phyloP scores from a whole-genome alignment of 2,329 filamentous ascomycete genomes.

The Colletotrichum paranaense region DNA sequence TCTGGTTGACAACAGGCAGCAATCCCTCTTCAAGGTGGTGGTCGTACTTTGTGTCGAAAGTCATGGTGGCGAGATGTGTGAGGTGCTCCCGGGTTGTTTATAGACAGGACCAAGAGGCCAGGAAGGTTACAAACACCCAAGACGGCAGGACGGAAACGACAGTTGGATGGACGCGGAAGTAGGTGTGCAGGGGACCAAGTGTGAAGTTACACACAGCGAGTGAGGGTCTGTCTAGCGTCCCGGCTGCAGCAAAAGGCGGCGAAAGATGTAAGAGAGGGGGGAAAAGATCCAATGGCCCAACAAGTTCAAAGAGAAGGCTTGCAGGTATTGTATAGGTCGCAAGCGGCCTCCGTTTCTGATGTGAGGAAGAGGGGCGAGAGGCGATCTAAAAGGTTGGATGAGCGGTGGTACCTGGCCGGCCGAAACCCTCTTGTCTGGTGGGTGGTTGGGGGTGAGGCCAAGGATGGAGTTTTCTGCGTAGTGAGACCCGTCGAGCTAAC shows the following conservation, averaged over 20 bases:
- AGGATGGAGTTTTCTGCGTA: slow-evolving; percentile 10
- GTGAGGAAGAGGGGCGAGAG: slow-evolving; percentile 26
- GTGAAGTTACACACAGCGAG: too few relatives aligned
- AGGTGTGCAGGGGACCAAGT: slow-evolving; percentile 12
- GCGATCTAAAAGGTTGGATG: slow-evolving; percentile 22
- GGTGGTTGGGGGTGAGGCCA: slow-evolving; percentile 32
- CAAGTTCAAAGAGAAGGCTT: slow-evolving; percentile 21
- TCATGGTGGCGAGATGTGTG: slow-evolving; percentile 29
- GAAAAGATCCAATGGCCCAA: slow-evolving; percentile 3
- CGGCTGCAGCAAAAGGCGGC: slow-evolving; percentile 29
- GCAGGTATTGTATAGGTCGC: slow-evolving; percentile 24
- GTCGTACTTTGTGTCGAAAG: slow-evolving; percentile 34
- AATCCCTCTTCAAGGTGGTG: slow-evolving; percentile 37
- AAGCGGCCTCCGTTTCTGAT: slow-evolving; percentile 21
- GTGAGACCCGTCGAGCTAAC: slow-evolving; percentile 26
- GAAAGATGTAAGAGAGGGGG: slow-evolving; percentile 26
- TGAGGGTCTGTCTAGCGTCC: slow-evolving; percentile 27
- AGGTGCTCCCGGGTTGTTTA: slow-evolving; percentile 47
- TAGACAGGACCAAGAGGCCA: slow-evolving; percentile 41
- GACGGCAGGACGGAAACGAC: slow-evolving; percentile 25
- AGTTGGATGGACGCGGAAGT: background rate
- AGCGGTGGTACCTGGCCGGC: slow-evolving; percentile 26
- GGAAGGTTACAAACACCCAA: slow-evolving; percentile 32
- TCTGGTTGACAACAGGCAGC: slow-evolving; percentile 36
- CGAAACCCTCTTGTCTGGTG: slow-evolving; percentile 16